Evolutionary conservation across 1,139 yeast species (phyloP), one percentile per base, ranked within the genome.

Genomic region (Geotrichum carabidarum): DNA sequence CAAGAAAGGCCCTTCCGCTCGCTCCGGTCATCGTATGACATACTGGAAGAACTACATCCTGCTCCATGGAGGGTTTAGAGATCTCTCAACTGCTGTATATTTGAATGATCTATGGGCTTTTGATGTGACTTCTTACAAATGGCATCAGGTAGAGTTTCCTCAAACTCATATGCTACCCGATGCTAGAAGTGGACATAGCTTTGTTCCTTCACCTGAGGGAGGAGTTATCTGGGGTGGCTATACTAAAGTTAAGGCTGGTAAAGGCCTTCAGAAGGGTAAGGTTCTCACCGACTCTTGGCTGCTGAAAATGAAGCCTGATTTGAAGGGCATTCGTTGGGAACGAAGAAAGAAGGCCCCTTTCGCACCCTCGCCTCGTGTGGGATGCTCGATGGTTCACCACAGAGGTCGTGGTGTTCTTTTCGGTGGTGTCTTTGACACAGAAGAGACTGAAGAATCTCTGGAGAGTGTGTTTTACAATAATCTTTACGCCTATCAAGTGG

Each of bases 361-460:
- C 66, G 89, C 83, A 54, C 96, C 96, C 3, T 80, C 90, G 4
- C 87, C 97, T 22, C 80, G 99, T 64, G 97, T 88, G n/a, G 99
- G 99, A 0, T 87, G 96, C 66, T 84, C 95, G 3, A 81, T 93
- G 82, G 91, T 83, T 2, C 78, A 79, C 65, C 98, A 93, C 70
- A 87, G 90, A 64, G 95, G 94, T 58, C 82, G 98, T 74, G 98
- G 98, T 57, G 80, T 93, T 14, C 67, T 91, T 67, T 93, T 91
- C 73, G 99, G 98, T 43, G 99, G 99, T 60, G 99, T 93, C 12
- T 91, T 81, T 66, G 99, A 93, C 71, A 86, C 80, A 58, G 96
- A 90, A 62, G 99, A 93, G 70, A 91, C 96, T 37, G 98, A 93
- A 69, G 99, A 93, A 68, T 81, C 86, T 52, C 74, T 93, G 60